Conservation (phyloP, 495 filamentous ascomycete genomes). For the Polyplosphaeria fusca region DNA sequence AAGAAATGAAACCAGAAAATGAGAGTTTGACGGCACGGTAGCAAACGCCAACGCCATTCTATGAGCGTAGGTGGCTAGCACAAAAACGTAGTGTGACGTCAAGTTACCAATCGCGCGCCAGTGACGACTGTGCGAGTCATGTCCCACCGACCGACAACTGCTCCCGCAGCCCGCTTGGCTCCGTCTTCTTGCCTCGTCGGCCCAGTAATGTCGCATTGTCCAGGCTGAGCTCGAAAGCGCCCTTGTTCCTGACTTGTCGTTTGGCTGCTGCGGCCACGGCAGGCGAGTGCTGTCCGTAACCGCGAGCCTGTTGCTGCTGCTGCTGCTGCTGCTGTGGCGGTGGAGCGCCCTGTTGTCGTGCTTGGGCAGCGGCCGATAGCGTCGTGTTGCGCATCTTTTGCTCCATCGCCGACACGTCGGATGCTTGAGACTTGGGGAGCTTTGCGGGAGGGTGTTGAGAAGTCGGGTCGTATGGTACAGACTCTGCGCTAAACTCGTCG, state of each 20-base stretch:
- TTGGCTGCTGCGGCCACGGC: conserved; percentile 75
- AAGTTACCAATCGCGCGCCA: conserved; percentile 19
- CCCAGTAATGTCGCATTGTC: conserved; percentile 86
- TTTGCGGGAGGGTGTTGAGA: conserved; percentile 57
- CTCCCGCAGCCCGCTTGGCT: conserved; percentile 39
- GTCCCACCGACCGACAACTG: conserved; percentile 1
- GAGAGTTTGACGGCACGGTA: too few species aligned
- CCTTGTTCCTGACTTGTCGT: conserved; percentile 65
- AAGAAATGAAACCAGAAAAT: too few species aligned
- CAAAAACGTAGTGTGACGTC: neutral
- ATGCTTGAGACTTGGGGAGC: conserved; percentile 61
- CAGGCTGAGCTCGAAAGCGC: conserved; percentile 84
- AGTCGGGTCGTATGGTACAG: conserved; percentile 46
- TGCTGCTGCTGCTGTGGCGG: conserved; percentile 46
- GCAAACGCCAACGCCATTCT: too few species aligned
- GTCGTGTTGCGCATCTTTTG: conserved; percentile 80
- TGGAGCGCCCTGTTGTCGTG: conserved; percentile 40
- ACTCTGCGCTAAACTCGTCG: conserved; percentile 58
- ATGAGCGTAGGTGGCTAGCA: too few species aligned
- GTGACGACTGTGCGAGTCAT: conserved; percentile 8
- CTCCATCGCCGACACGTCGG: conserved; percentile 75
- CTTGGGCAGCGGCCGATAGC: conserved; percentile 60
- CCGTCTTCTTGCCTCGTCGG: conserved; percentile 58
- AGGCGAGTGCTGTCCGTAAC: conserved; percentile 79
- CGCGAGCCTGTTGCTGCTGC: conserved; percentile 54